Conservation (phyloP, 1,139 yeast genomes). For the Kodamaea sp. region DNA sequence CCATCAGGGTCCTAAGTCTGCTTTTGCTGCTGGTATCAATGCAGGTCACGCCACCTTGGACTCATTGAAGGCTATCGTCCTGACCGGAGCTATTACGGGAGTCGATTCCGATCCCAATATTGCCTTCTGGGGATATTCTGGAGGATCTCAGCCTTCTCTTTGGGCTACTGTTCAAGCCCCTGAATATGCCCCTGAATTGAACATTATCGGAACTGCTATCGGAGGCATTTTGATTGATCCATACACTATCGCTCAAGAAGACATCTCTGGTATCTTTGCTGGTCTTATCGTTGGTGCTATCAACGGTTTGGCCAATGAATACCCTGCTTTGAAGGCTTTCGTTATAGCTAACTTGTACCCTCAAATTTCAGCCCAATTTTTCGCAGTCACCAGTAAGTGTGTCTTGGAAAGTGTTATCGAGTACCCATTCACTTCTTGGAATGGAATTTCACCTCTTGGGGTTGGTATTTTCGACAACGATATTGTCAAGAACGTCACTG, state of each 20-base stretch:
- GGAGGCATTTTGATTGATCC: conserved; percentile 23
- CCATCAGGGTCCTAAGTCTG: conserved; percentile 27
- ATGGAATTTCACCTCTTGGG: background rate
- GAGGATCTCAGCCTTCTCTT: conserved; percentile 20
- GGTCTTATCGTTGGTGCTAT: conserved; percentile 1
- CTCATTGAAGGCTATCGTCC: conserved; percentile 24
- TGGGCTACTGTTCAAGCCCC: conserved; percentile 24
- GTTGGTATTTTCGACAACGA: background rate
- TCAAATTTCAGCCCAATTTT: background rate
- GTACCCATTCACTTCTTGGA: background rate
- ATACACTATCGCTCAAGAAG: conserved; percentile 27
- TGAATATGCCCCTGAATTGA: conserved; percentile 21
- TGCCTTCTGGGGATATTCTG: conserved; percentile 22
- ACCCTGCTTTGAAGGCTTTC: conserved; percentile 19
- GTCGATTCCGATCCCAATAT: conserved; percentile 16
- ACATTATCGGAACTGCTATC: conserved; percentile 18
- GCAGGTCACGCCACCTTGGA: conserved; percentile 32
- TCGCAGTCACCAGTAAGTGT: background rate
- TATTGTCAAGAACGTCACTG: background rate
- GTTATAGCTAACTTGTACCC: background rate
- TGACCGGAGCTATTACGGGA: conserved; percentile 14
- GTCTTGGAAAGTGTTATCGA: background rate
- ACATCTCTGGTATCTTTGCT: background rate
- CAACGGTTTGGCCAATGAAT: conserved; percentile 18
- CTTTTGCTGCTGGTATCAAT: conserved; percentile 30